Conservation (phyloP, 2,329 filamentous ascomycete species). For the Ascomycota sp. region DNA sequence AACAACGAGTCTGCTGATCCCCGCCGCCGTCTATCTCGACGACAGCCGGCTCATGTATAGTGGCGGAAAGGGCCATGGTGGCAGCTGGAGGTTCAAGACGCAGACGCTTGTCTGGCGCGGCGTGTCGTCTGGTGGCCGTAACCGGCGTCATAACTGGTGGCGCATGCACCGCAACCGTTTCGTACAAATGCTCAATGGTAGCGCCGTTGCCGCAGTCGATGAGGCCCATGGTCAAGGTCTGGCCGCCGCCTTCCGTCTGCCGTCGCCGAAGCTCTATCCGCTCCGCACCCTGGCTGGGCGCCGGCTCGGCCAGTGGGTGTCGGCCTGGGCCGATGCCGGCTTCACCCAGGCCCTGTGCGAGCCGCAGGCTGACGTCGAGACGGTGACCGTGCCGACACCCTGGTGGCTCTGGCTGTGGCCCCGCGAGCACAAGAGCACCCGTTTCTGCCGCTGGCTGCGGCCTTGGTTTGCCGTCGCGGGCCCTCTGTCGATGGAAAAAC, state of each 20-base stretch:
- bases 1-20: conserved; percentile 46
- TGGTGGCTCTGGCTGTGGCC: no score
- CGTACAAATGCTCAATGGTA: conserved; percentile 47
- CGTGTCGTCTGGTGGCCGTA: conserved; percentile 38
- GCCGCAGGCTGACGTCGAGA: conserved; percentile 1
- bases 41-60: conserved; percentile 33
- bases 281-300: conserved; percentile 14
- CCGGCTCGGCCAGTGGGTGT: conserved; percentile 20
- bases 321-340: conserved; percentile 18
- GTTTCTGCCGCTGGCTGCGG: conserved; percentile 1
- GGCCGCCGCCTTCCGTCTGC: conserved; percentile 19
- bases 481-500: conserved; percentile 21
- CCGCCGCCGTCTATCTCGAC: conserved; percentile 43
- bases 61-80: conserved; percentile 32
- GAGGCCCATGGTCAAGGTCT: conserved; percentile 11
- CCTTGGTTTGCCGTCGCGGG: conserved; percentile 5
- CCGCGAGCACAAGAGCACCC: not conserved
- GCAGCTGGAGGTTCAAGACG: conserved; percentile 35
- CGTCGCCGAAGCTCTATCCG: conserved; percentile 18
- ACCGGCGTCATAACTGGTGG: conserved; percentile 34
- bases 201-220: conserved; percentile 29
- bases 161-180: conserved; percentile 52
- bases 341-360: conserved; percentile 20
- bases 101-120: conserved; percentile 42
- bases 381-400: no score